Evolutionary conservation across 1,284 basidiomycete species (phyloP).

Genomic region (Ceratobasidium sp.): DNA sequence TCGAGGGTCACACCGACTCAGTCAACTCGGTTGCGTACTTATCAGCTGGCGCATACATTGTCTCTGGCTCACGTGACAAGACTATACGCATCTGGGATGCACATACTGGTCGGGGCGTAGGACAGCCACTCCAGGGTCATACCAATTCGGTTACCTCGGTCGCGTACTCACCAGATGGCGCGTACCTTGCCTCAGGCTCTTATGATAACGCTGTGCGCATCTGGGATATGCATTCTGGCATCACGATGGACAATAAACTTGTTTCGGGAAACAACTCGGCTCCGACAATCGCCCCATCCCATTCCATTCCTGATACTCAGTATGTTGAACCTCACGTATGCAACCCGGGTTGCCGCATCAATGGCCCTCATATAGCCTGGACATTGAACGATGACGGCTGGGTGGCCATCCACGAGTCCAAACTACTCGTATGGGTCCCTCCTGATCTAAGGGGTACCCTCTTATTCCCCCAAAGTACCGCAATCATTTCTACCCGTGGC

Average conservation of each 20-base stretch:
- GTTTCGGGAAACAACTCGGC: too few relatives aligned
- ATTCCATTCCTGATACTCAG: background rate
- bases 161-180: too few relatives aligned
- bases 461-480: background rate
- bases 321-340: background rate
- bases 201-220: too few relatives aligned
- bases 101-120: too few relatives aligned
- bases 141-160: too few relatives aligned
- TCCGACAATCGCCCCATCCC: background rate
- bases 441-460: background rate
- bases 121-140: too few relatives aligned
- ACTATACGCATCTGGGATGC: too few relatives aligned
- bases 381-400: slow-evolving; percentile 2
- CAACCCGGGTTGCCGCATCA: background rate
- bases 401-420: background rate
- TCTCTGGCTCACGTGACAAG: too few relatives aligned
- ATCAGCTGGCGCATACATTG: too few relatives aligned
- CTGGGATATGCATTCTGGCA: background rate
- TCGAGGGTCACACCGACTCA: too few relatives aligned
- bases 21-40: too few relatives aligned
- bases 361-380: slow-evolving; percentile 3
- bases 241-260: background rate
- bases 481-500: background rate
- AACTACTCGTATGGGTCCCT: slow-evolving; percentile 26
- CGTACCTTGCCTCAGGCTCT: too few relatives aligned